Evolutionary conservation across 306 rosid species (phyloP).

Genomic region (Alnus glutinosa): DNA sequence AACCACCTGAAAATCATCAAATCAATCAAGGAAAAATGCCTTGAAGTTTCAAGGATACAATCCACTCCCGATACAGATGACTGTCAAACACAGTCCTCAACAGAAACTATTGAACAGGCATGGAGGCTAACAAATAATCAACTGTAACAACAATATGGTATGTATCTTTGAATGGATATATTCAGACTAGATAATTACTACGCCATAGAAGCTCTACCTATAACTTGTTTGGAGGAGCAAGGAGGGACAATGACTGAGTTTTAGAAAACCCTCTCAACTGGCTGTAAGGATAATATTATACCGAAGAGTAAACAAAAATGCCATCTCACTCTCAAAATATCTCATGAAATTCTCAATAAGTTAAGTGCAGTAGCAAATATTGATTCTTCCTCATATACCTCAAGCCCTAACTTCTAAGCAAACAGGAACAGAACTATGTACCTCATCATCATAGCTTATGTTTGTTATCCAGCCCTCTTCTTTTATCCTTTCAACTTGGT

Average conservation of each 20-base stretch:
- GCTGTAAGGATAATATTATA: constrained; percentile 6
- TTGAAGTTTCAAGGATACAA: not conserved
- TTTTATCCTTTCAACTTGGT: constrained; percentile 77
- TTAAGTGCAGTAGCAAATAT: not conserved
- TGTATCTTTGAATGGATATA: not conserved
- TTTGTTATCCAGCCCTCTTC: constrained; percentile 86
- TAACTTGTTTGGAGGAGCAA: constrained; percentile 19
- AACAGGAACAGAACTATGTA: constrained; percentile 34
- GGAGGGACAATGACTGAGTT: not conserved
- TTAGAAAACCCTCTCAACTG: constrained; percentile 9
- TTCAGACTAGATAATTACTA: not conserved
- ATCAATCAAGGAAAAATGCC: constrained; percentile 1
- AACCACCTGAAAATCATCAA: constrained; percentile 15
- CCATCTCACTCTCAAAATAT: constrained; percentile 13
- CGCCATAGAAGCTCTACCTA: constrained; percentile 1
- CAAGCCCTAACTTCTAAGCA: constrained; percentile 11
- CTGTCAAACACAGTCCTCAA: constrained; percentile 6
- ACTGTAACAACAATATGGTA: constrained; percentile 7
- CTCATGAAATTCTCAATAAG: not conserved
- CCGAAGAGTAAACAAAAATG: constrained; percentile 12
- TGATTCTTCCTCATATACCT: constrained; percentile 12
- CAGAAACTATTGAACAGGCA: constrained; percentile 17
- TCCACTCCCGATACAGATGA: not conserved
- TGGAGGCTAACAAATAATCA: not conserved
- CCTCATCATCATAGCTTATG: constrained; percentile 89